phyloP scores from a whole-genome alignment of 2,329 filamentous ascomycete species.

The Penicillium palitans region DNA sequence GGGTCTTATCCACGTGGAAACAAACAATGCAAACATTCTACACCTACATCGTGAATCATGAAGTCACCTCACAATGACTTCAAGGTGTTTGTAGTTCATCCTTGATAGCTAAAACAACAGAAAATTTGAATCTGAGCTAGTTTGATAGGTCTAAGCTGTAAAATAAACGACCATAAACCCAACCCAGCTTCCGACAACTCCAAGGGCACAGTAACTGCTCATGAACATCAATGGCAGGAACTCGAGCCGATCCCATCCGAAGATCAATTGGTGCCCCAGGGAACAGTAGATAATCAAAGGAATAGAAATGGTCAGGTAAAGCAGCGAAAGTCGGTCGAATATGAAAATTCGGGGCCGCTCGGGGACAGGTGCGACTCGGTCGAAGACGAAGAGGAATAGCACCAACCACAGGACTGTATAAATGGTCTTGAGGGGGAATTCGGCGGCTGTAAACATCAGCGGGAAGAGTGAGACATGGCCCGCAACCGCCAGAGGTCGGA shows the following conservation, averaged over 20 bases:
- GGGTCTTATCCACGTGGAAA: constrained; percentile 26
- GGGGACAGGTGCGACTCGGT: constrained; percentile 81
- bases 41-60: constrained; percentile 8
- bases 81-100: background rate
- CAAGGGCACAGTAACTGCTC: constrained; percentile 88
- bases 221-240: constrained; percentile 97
- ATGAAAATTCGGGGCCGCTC: constrained; percentile 79
- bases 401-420: constrained; percentile 94
- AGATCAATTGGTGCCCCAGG: constrained; percentile 76
- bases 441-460: constrained; percentile 83
- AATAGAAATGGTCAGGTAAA: constrained; percentile 88
- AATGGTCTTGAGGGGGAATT: constrained; percentile 90
- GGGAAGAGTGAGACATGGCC: constrained; percentile 96
- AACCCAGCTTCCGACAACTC: constrained; percentile 94
- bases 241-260: constrained; percentile 71
- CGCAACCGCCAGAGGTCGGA: constrained; percentile 85
- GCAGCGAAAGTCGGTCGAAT: constrained; percentile 82
- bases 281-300: constrained; percentile 89
- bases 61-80: background rate
- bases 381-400: constrained; percentile 80
- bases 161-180: constrained; percentile 95
- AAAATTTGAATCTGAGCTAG: background rate
- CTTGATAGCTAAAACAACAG: background rate
- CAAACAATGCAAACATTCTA: constrained; percentile 25
- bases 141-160: constrained; percentile 37